Base-by-base conservation (phyloP, 148 eudicot species). In the Bassia scoparia region DNA sequence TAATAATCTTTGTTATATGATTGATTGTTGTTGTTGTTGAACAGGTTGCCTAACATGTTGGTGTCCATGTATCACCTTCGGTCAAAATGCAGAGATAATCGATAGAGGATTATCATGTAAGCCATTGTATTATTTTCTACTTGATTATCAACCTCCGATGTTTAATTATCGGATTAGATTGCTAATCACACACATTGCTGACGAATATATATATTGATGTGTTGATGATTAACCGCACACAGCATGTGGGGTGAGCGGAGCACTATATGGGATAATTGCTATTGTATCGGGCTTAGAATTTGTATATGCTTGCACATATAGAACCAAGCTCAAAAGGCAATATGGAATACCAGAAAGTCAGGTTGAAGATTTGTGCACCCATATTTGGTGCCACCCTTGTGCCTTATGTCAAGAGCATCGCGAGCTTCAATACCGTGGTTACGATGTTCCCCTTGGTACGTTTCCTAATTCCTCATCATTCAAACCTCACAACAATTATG, bases 51-150 rank as follows among this genome's bases (percentile, higher is more conserved):
- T 76, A 68, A 81, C 87, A 54, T 77, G 31, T 35, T 79, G 85
- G 79, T 84, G 83, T 54, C 87, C 87, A 14, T 84, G 85, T 75
- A 68, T 84, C n/a, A 77, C 85, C 2, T 82, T 84, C 18, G 85
- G 87, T 30, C 83, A 71, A 67, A 77, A 79, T 61, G 80, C 81
- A 0, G 85, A 84, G 74, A 75, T 80, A 21, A 78, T 82, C 10
- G 85, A 84, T 78, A 52, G 62, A 53, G 87, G 87, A 71, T 53
- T 71, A 15, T 73, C 79, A 16, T 81, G 87, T 84, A 81, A 76
- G 84, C 61, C 1, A 49, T 13, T 27, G 15, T 52, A 9, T 44
- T 7, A 8, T 43, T 38, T 23, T 0, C 31, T n/a, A n/a, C n/a
- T n/a, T n/a, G n/a, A n/a, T n/a, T n/a, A n/a, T n/a, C n/a, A n/a